Percentiles rank a stretch among this genome's conserved stretches.
phyloP scores from a whole-genome alignment of 768 basidiomycete genomes.

The Hygrocybe coccinea region DNA sequence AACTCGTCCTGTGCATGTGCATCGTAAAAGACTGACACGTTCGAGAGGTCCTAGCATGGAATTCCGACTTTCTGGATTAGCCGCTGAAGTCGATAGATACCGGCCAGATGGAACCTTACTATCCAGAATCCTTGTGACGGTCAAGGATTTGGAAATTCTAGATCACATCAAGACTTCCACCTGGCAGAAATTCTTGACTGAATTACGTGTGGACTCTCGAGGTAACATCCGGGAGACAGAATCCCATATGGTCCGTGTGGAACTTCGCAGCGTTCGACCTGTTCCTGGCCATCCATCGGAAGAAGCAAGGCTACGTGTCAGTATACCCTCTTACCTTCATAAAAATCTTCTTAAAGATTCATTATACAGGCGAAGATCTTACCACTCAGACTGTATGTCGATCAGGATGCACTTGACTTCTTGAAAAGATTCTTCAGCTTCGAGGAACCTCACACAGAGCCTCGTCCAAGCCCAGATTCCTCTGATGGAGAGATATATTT shows the following conservation, averaged over 20 bases:
- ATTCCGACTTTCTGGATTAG: conserved; percentile 61
- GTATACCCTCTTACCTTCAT: conserved; percentile 22
- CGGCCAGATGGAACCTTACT: conserved; percentile 50
- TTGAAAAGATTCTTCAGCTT: conserved; percentile 95
- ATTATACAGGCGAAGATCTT: conserved; percentile 72
- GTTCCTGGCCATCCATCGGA: conserved; percentile 60
- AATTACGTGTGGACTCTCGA: conserved; percentile 73
- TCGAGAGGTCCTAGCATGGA: conserved; percentile 82
- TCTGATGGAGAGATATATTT: conserved; percentile 59
- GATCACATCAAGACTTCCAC: conserved; percentile 98
- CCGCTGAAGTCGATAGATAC: conserved; percentile 66
- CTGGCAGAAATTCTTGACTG: conserved; percentile 95
- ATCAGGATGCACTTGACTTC: conserved; percentile 98
- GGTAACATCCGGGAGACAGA: conserved; percentile 89
- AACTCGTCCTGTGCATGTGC: conserved; percentile 38
- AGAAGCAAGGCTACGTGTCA: conserved; percentile 73
- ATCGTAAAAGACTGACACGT: conserved; percentile 60
- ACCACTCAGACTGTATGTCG: conserved; percentile 88
- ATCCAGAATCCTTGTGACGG: conserved; percentile 61
- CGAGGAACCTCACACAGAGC: conserved; percentile 51
- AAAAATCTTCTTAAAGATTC: neutral
- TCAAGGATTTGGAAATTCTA: conserved; percentile 79
- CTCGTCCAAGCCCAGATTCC: conserved; percentile 29
- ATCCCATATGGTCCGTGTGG: conserved; percentile 89
- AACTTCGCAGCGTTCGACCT: conserved; percentile 70